Evolutionary conservation across 306 rosid genomes (phyloP), one percentile per base, ranked within the genome.

Genomic region (Rosa lucieae): DNA sequence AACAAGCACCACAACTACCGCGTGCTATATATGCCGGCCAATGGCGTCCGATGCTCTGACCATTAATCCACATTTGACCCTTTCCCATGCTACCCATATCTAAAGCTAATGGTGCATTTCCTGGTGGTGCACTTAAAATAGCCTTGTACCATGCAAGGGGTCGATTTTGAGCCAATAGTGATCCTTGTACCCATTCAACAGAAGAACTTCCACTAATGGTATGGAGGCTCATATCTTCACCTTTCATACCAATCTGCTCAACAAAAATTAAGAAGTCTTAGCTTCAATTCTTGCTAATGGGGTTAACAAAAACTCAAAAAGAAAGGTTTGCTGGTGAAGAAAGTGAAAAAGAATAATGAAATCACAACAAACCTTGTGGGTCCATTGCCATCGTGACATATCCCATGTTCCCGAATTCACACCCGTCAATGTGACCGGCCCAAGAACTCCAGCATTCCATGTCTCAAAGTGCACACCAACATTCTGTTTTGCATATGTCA

Each of bases 31-130:
- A 90, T 73, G 74, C 94, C 1, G 99, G 94, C 97, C 92, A 91
- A 81, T 95, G 96, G 79, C 99, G 98, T 69, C 99, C 99, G 1
- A 95, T 93, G 87, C 92, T 91, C 42, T 75, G 90, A 37, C 97
- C 97, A n/a, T 95, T 95, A 55, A 95, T 78, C 99, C 99, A 95
- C 40, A 91, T 81, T 70, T 93, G 90, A 62, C 99, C 99, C 73
- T 95, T 95, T 77, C 97, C 99, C 99, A 95, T 95, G 90, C 87
- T 86, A 67, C 86, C 87, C 99, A 93, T 91, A 75, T 95, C 99
- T 70, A 95, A 88, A 79, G 99, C 98, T 67, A 93, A 74, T 53
- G 98, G 98, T 67, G 84, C 94, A 72, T 88, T 80, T 67, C 96
- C 97, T 67, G 72, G 81, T 39, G 98, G 99, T 37, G 97, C 86